Evolutionary conservation across 306 rosid genomes (phyloP).

Genomic region (Acacia melanoxylon): DNA sequence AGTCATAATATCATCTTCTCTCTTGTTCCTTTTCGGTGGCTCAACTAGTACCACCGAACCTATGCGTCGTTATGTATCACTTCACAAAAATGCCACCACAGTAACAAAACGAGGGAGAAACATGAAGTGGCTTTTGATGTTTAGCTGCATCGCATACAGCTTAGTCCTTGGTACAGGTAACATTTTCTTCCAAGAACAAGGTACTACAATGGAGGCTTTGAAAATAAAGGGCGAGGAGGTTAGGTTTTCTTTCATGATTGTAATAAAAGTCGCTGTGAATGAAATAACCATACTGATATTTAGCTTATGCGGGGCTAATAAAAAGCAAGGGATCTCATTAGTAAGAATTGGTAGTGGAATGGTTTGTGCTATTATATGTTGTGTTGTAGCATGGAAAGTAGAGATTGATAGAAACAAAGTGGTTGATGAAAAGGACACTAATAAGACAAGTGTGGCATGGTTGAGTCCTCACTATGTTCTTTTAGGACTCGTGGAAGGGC

Average conservation of each 20-base stretch:
- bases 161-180: background rate
- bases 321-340: background rate
- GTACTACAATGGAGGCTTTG: background rate
- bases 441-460: background rate
- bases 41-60: background rate
- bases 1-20: background rate
- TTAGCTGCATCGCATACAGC: background rate
- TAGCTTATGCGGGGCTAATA: background rate
- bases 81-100: background rate
- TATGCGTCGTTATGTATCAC: background rate
- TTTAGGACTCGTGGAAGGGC: constrained; percentile 7
- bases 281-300: background rate
- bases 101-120: background rate
- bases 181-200: constrained; percentile 2
- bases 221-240: background rate
- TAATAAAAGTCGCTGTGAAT: background rate
- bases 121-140: background rate
- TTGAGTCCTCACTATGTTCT: constrained; percentile 2
- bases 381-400: constrained; percentile 1
- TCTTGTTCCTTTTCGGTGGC: constrained; percentile 5
- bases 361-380: background rate
- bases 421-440: background rate
- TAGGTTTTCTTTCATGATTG: background rate
- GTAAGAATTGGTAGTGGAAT: background rate
- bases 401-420: background rate